Evolutionary conservation across 139 green algal species (phyloP), one percentile per base, ranked within the genome.

Genomic region (Pycnococcus provasolii): DNA sequence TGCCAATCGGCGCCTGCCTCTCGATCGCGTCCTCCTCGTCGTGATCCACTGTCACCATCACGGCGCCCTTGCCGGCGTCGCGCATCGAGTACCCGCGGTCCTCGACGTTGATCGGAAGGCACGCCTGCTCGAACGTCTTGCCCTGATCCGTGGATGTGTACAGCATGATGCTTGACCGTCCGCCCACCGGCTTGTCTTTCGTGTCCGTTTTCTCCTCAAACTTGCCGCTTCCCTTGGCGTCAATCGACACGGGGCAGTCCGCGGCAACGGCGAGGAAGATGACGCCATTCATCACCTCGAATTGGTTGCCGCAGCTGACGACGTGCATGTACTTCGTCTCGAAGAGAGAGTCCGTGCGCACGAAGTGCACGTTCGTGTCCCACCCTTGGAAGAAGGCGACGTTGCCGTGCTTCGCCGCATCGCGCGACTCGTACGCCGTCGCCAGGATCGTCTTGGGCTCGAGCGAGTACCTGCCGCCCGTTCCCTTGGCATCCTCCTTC

Each of bases 341-440:
- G 74, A 96, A 97, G 4, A 84, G 81, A 73, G 95, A 80, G 26
- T 79, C 57, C 45, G 72, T 85, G n/a, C 71, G 47, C 39, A 94
- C 80, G 71, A 93, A 97, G 73, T 93, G 79, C 0, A 96, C 76
- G 75, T 94, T 83, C 58, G 81, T 83, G 76, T 95, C 88, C 88
- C 90, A 97, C 37, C 85, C 88, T 2, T 76, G 62, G 42, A 71
- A 67, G 2, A 72, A 61, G 3, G 74, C 73, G 45, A 61, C 15
- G 44, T 57, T 42, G 3, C 5, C 43, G 15, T 72, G 3, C 3
- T 9, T 47, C 9, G 52, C 43, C 9, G 37, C 66, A 13, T 48
- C 43, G 4, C 47, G n/a, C 8, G 39, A 42, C 45, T 58, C n/a
- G 54, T 54, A 73, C 3, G 53, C 59, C 11, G 59, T 68, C 8